Conservation (phyloP, 2,329 filamentous ascomycete genomes). For the Fusarium poae region DNA sequence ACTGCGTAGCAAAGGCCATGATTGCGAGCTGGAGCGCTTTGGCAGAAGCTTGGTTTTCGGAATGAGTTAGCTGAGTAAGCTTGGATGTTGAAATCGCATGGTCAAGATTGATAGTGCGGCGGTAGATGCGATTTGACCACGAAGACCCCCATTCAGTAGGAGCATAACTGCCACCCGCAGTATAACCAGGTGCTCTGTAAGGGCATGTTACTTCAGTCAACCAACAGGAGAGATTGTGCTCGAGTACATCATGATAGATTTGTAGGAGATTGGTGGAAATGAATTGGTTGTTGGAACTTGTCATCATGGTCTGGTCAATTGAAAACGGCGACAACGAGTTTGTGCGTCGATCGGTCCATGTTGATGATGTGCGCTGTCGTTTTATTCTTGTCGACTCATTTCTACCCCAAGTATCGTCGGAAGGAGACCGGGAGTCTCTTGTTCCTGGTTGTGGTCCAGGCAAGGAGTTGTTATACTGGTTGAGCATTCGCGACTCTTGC, state of each 20-base stretch:
- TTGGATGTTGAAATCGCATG: conserved; percentile 39
- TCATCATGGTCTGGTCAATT: conserved; percentile 45
- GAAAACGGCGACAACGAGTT: conserved; percentile 41
- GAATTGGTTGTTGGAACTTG: conserved; percentile 43
- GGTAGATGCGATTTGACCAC: conserved; percentile 47
- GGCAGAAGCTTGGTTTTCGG: conserved; percentile 35
- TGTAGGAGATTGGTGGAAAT: conserved; percentile 44
- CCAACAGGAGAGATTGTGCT: conserved; percentile 47
- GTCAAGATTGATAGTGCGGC: conserved; percentile 44
- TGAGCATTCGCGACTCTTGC: conserved; percentile 5
- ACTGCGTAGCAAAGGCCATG: conserved; percentile 48
- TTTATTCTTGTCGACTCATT: conserved; percentile 21
- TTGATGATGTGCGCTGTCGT: conserved; percentile 33
- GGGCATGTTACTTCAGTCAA: conserved; percentile 46
- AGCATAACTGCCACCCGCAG: conserved; percentile 1
- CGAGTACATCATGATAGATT: conserved; percentile 46
- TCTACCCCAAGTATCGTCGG: conserved; percentile 2
- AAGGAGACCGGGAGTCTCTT: conserved; percentile 7
- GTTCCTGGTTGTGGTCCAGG: conserved; percentile 7
- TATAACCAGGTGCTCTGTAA: conserved; percentile 37
- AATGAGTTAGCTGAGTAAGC: conserved; percentile 35
- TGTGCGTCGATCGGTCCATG: conserved; percentile 21
- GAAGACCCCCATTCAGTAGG: conserved; percentile 44
- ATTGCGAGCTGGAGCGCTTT: conserved; percentile 43
- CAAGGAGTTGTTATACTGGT: conserved; percentile 15